These are phyloP conservation scores for Kalmusia sp. DNA, from an alignment of 2,329 filamentous ascomycete species.

Conservation along the genomic window DNA sequence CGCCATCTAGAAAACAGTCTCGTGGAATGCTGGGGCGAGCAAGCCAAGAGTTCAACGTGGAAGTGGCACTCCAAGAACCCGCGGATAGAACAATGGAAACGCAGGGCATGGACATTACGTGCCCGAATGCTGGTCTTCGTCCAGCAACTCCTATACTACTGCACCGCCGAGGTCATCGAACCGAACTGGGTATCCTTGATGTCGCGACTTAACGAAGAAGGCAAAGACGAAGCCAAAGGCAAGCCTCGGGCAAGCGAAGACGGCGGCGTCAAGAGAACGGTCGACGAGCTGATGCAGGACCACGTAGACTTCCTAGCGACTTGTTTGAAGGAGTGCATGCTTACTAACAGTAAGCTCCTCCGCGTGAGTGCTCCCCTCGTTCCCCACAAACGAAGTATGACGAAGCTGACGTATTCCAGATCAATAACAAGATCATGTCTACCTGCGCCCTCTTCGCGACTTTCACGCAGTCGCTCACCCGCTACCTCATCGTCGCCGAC, in stretches of 20 bases:
- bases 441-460: slow-evolving; percentile 94
- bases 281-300: slow-evolving; percentile 98
- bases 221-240: slow-evolving; percentile 58
- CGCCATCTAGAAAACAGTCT: slow-evolving; percentile 89
- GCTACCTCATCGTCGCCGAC: slow-evolving; percentile 83
- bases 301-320: slow-evolving; percentile 98
- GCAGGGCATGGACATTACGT: slow-evolving; percentile 87
- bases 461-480: slow-evolving; percentile 85
- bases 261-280: slow-evolving; percentile 71
- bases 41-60: slow-evolving; percentile 83
- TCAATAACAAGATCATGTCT: slow-evolving; percentile 96
- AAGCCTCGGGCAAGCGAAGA: slow-evolving; percentile 38
- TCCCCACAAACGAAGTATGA: too few species aligned
- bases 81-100: slow-evolving; percentile 88
- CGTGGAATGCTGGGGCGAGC: slow-evolving; percentile 87
- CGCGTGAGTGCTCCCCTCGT: slow-evolving; percentile 66
- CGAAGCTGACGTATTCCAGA: slow-evolving; percentile 62
- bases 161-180: slow-evolving; percentile 95
- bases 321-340: slow-evolving; percentile 98
- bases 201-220: slow-evolving; percentile 73
- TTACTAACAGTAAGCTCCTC: slow-evolving; percentile 93
- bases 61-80: slow-evolving; percentile 76
- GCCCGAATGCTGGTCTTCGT: slow-evolving; percentile 97
- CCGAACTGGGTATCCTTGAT: slow-evolving; percentile 96
- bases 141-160: slow-evolving; percentile 96